Conservation (phyloP, 768 basidiomycete genomes). For the Trichaptum fuscoviolaceum region DNA sequence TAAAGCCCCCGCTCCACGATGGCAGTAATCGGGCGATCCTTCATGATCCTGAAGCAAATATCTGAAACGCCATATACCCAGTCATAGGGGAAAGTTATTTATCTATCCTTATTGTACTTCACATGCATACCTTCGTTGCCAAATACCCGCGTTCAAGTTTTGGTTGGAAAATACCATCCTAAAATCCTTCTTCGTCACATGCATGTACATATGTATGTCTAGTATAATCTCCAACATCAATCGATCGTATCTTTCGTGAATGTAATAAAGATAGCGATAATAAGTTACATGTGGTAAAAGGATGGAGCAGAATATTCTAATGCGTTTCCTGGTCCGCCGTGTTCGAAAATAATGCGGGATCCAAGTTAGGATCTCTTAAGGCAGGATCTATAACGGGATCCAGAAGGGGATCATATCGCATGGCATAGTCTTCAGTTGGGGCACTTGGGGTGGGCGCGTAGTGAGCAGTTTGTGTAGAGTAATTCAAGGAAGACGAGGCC, state of each 20-base stretch:
- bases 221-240: neutral
- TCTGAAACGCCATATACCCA: neutral
- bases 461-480: neutral
- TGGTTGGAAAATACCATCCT: neutral
- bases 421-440: neutral
- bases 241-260: neutral
- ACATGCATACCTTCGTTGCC: neutral
- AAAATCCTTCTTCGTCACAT: neutral
- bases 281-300: neutral
- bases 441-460: neutral
- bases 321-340: neutral
- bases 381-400: neutral
- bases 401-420: neutral
- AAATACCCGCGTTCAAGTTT: neutral
- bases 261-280: neutral
- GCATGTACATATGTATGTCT: conserved; percentile 1
- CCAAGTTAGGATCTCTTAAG: neutral
- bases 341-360: neutral
- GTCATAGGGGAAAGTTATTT: neutral
- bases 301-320: neutral
- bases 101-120: neutral
- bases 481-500: neutral
- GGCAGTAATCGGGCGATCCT: conserved; percentile 16
- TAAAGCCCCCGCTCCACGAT: conserved; percentile 38
- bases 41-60: neutral